Base-by-base conservation (phyloP, 2,329 filamentous ascomycete species). In the Fusarium xyrophilum region DNA sequence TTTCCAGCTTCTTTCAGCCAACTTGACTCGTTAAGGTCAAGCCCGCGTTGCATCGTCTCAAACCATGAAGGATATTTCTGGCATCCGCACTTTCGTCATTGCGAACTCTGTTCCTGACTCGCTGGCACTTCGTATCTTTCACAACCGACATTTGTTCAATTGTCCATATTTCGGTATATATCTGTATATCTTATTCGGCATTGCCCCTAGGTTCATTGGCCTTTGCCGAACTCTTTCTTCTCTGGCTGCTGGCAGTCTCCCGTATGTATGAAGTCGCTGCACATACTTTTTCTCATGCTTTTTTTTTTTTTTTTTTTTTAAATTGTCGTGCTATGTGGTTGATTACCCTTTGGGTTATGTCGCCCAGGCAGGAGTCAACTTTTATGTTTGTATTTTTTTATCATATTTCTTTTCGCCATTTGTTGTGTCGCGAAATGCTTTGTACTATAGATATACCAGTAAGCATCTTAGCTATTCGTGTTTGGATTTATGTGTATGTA, bases 371-470 rank as follows among this genome's bases (percentile, higher is more conserved):
- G 56, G 40, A 27, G 42, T 33, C 38, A 11, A 25, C 28, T 7
- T 30, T 50, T 25, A 7, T 17, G 4, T 36, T 27, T 13, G 15
- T 43, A 38, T 48, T 32, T 43, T 25, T 19, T 33, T 17, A 33
- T 17, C 32, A 5, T 19, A 13, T 14, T 10, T 25, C 17, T 25
- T 13, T 47, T 21, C 52, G 50, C 44, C 8, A 25, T 46, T n/a
- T 42, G 12, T 60, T 56, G 27, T 50, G 14, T 52, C 27, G 30
- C 19, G 23, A 40, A 57, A 58, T 60, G 38, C 33, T 17, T 57
- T 70, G 55, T 70, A 70, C 33, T 25, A 66, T 63, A 65, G 54
- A 65, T 69, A 72, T 72, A 70, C 67, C 66, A 70, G 42, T 27
- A 17, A 71, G 67, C 60, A 55, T 42, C 38, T 53, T 40, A 28